Base-by-base conservation (phyloP, 257 asterid genomes). In the Solanum tacnaense region DNA sequence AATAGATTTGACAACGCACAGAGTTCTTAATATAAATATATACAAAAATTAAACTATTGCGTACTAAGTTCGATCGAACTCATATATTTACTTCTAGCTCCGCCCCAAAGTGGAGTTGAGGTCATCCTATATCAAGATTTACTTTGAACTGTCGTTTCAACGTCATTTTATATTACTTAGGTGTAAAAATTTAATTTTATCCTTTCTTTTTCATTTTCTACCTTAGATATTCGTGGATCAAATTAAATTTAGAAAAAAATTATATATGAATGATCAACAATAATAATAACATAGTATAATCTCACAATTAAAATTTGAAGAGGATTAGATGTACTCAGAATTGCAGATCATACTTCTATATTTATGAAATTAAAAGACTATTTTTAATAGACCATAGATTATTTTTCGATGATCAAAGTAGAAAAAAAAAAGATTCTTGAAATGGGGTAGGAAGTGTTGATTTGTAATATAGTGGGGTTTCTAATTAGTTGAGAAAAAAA, bases 381-480 rank as follows among this genome's bases (percentile, higher is more conserved):
- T 62, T 23, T 23, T 60, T 0, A 21, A 60, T 23, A 23, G 0
- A 60, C 0, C 0, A 0, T 58, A 2, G 0, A 15, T 1, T 0
- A 0, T 8, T 60, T 60, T 60, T 4, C 1, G 34, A 5, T 4
- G 16, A 2, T 67, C 2, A 15, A 67, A 67, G 74, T 25, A 2
- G 6, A 5, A 74, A 32, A 7, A 35, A 3, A 16, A 41, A 27
- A 41, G 36, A 92, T 88, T 93, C 94, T 88, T 90, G 75, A 87
- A 87, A 46, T 87, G 88, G 90, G 92, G 92, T 88, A 79, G 72
- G 82, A 93, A 87, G 85, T 93, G 90, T 89, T 90, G 88, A 89
- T 86, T 90, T 89, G 87, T 91, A 91, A 91, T 91, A 32, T 88
- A 44, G 90, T 87, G 91, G 89, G 89, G 91, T 90, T 92, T 89